Evolutionary conservation across 257 asterid species (phyloP).

Genomic region (Ophiorrhiza pumila): DNA sequence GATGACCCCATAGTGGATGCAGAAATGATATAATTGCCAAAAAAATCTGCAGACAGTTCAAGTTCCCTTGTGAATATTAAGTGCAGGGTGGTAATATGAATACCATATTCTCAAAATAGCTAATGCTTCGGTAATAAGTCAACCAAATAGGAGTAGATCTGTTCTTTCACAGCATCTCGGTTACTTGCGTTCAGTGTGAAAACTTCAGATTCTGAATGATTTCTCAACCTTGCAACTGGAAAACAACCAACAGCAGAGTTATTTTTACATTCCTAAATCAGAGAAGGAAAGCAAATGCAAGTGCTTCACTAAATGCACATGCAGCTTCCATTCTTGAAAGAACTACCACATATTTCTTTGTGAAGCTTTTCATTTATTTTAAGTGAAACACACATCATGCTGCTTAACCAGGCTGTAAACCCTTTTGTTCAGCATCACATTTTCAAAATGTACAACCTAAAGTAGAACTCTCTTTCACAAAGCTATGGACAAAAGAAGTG

Average conservation of each 20-base stretch:
- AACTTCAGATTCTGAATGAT: conserved; percentile 59
- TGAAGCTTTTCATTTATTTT: no score
- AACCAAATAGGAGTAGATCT: conserved; percentile 46
- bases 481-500: not conserved
- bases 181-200: conserved; percentile 44
- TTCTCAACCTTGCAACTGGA: conserved; percentile 79
- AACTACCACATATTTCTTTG: no score
- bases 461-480: not conserved
- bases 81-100: not conserved
- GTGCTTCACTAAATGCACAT: not conserved
- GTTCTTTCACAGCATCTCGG: conserved; percentile 73
- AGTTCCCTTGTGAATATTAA: not conserved
- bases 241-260: conserved; percentile 1
- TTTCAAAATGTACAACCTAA: not conserved
- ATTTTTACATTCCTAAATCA: not conserved
- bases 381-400: not conserved
- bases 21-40: not conserved
- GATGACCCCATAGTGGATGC: not conserved
- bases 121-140: conserved; percentile 41
- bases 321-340: no score
- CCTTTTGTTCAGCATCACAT: not conserved
- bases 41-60: not conserved
- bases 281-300: not conserved
- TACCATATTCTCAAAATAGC: conserved; percentile 11
- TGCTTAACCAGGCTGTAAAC: not conserved